These are phyloP conservation scores for Apiosordaria backusii DNA, from an alignment of 495 filamentous ascomycete genomes.

Conservation along the genomic window DNA sequence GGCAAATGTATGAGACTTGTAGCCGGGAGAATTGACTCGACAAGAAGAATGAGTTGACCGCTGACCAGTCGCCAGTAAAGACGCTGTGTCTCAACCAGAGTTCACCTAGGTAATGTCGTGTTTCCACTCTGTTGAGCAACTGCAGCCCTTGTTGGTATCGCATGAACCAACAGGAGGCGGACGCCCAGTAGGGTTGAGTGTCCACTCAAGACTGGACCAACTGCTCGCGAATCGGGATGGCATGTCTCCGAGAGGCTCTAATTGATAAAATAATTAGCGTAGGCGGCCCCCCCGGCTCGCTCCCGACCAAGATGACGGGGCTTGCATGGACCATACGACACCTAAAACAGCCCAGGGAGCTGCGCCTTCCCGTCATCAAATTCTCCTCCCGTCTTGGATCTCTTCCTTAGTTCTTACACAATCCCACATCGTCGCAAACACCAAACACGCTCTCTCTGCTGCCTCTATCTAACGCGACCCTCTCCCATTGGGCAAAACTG, in stretches of 20 bases:
- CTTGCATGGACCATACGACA: not conserved
- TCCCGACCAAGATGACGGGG: conserved; percentile 3
- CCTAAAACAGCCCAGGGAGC: conserved; percentile 9
- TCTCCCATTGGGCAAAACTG: too few species aligned
- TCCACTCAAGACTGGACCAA: not conserved
- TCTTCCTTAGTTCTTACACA: not conserved
- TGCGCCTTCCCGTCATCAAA: conserved; percentile 12
- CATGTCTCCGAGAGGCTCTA: conserved; percentile 1
- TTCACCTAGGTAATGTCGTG: not conserved
- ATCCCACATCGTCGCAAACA: not conserved
- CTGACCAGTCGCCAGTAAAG: not conserved
- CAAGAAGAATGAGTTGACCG: not conserved
- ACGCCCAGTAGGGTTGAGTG: not conserved
- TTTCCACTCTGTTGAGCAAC: not conserved
- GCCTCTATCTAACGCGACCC: not conserved
- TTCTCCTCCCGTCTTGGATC: not conserved
- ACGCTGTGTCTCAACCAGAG: not conserved
- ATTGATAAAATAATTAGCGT: not conserved
- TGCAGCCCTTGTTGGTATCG: not conserved
- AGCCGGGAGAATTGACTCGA: too few species aligned
- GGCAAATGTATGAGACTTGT: too few species aligned
- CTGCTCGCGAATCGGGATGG: not conserved
- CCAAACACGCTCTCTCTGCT: not conserved
- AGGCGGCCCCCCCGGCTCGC: not conserved
- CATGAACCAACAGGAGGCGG: not conserved